Percentiles rank a stretch among this genome's conserved stretches.
phyloP scores from a whole-genome alignment of 352 stramenopile species.

The Pythium myriotylum region DNA sequence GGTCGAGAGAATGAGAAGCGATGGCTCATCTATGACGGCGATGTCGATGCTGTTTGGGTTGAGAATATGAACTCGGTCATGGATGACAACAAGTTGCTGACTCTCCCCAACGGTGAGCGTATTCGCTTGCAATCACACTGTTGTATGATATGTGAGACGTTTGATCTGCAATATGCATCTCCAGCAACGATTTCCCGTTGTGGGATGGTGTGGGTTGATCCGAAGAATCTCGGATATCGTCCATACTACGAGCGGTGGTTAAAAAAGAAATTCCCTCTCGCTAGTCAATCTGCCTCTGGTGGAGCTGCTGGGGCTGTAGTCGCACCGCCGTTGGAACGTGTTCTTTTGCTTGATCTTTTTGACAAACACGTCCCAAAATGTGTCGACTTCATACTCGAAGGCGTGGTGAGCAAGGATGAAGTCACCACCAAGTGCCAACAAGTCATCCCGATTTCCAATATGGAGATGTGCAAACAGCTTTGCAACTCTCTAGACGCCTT shows the following conservation, averaged over 20 bases:
- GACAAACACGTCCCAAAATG: slow-evolving; percentile 93
- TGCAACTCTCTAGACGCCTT: slow-evolving; percentile 92
- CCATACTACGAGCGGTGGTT: slow-evolving; percentile 96
- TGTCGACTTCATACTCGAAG: slow-evolving; percentile 94
- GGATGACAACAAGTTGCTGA: slow-evolving; percentile 97
- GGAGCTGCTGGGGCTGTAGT: slow-evolving; percentile 12
- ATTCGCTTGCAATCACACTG: slow-evolving; percentile 94
- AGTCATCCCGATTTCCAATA: slow-evolving; percentile 93
- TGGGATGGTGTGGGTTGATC: slow-evolving; percentile 97
- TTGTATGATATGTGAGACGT: slow-evolving; percentile 95
- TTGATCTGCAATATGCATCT: slow-evolving; percentile 95
- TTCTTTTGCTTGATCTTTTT: slow-evolving; percentile 84
- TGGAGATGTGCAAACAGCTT: slow-evolving; percentile 96
- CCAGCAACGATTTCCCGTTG: slow-evolving; percentile 95
- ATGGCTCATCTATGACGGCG: slow-evolving; percentile 96
- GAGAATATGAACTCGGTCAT: slow-evolving; percentile 99
- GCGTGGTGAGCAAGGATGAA: slow-evolving; percentile 87
- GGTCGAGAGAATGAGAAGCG: slow-evolving; percentile 93
- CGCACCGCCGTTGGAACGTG: slow-evolving; percentile 48
- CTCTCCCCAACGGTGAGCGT: slow-evolving; percentile 94
- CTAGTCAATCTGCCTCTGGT: slow-evolving; percentile 5
- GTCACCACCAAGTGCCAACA: slow-evolving; percentile 89
- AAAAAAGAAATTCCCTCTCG: slow-evolving; percentile 83
- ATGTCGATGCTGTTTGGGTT: slow-evolving; percentile 96
- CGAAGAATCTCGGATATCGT: slow-evolving; percentile 94